Conservation (phyloP, 257 asterid genomes). For the Gentiana straminea region DNA sequence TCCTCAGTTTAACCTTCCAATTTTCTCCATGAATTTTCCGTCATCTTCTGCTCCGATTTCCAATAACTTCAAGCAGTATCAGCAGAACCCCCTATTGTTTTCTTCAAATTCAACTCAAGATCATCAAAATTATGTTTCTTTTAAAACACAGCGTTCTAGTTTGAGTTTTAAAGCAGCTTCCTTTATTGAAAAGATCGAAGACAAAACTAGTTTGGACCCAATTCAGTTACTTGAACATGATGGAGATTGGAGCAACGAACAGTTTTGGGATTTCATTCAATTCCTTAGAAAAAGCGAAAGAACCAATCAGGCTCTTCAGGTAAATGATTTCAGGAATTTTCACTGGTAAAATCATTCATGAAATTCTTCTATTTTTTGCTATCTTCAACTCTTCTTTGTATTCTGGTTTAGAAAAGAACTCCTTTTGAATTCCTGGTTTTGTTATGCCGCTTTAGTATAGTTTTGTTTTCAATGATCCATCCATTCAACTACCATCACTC, state of each 20-base stretch:
- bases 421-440: no score
- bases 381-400: background rate
- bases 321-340: background rate
- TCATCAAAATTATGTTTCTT: background rate
- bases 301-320: conserved; percentile 12
- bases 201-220: conserved; percentile 3
- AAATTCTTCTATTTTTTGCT: background rate
- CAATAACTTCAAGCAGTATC: conserved; percentile 1
- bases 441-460: no score
- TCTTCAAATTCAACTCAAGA: conserved; percentile 1
- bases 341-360: no score
- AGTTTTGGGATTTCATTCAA: conserved; percentile 16
- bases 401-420: no score
- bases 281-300: conserved; percentile 16
- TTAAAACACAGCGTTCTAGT: background rate
- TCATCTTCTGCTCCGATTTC: background rate
- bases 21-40: background rate
- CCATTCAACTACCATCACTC: no score
- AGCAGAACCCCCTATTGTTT: background rate
- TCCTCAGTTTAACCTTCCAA: background rate
- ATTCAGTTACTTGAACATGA: conserved; percentile 12
- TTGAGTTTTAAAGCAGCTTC: background rate
- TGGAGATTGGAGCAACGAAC: conserved; percentile 20
- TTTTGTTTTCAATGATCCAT: no score
- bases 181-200: background rate